Base-by-base conservation (phyloP, 345 rosid genomes). In the Heritiera littoralis region DNA sequence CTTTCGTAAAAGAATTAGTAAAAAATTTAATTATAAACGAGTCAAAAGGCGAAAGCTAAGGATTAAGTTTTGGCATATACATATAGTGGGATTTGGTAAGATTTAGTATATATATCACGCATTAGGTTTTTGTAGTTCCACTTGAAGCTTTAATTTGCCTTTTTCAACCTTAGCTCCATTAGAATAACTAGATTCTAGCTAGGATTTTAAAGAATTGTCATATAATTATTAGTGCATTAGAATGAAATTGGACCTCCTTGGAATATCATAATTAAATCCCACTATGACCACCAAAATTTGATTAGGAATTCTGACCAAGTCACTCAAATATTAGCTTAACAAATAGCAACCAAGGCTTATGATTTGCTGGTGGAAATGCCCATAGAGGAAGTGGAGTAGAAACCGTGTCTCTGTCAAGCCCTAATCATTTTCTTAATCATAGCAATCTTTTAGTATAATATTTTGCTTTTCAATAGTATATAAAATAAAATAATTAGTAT, bases 361-460 rank as follows among this genome's bases (percentile, higher is more conserved):
- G 76, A 61, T 63, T 49, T 66, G 20, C 13, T 32, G 52, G 72
- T 9, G 32, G 52, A 43, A 48, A 72, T 15, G 18, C 51, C n/a
- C 55, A 45, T 9, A 35, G 15, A 60, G 17, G 38, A 52, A 71
- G 58, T 23, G 80, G 74, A 18, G 60, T 32, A 9, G 5, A 32
- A 70, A 58, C 43, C 63, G 6, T 59, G 66, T 54, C 56, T 45
- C 69, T 75, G 45, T 73, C 63, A 73, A 79, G 40, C 78, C 64
- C 77, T 83, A 72, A 72, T 72, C 61, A 72, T 52, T 52, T 72
- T 72, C 28, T 28, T 72, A 72, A 32, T 72, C 46, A 52, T 32
- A 11, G 6, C 15, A 43, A 43, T 43, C 6, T 43, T 43, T 43
- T 43, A 43, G 1, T 6, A 43, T 43, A 43, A 43, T 43, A 43